Evolutionary conservation across 2,329 filamentous ascomycete species (phyloP).

Genomic region (Teratosphaeriaceae sp.): DNA sequence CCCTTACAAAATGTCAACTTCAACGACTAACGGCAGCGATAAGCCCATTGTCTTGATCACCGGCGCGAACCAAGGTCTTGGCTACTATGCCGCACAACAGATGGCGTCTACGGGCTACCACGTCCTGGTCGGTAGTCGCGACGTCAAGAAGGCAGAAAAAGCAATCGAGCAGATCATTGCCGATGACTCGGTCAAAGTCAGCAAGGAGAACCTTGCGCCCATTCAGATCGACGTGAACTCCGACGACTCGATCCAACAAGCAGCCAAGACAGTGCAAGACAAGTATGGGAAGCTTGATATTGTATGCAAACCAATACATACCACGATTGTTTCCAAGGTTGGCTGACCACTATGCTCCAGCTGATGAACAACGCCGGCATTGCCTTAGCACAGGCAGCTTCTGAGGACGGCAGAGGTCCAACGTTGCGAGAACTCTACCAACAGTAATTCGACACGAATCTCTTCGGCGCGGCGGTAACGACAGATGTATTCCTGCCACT

Average conservation of each 20-base stretch:
- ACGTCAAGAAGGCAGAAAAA: slow-evolving; percentile 27
- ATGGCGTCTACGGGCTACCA: slow-evolving; percentile 35
- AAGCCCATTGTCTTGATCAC: slow-evolving; percentile 32
- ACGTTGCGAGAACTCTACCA: slow-evolving; percentile 15
- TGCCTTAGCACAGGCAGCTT: slow-evolving; percentile 2
- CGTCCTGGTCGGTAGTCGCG: slow-evolving; percentile 35
- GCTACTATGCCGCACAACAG: slow-evolving; percentile 36
- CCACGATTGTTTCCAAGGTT: no score
- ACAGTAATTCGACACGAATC: slow-evolving; percentile 22
- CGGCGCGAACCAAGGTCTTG: slow-evolving; percentile 38
- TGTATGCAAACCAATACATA: neutral
- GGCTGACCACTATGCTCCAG: no score
- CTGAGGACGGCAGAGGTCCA: slow-evolving; percentile 4
- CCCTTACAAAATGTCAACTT: neutral
- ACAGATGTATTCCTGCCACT: slow-evolving; percentile 24
- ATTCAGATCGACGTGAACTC: slow-evolving; percentile 38
- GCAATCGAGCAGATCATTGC: slow-evolving; percentile 25
- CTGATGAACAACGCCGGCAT: slow-evolving; percentile 34
- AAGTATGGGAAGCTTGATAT: slow-evolving; percentile 16
- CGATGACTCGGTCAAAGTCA: slow-evolving; percentile 17
- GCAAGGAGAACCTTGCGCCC: slow-evolving; percentile 29
- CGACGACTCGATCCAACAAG: slow-evolving; percentile 36
- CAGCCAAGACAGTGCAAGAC: slow-evolving; percentile 26
- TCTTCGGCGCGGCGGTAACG: slow-evolving; percentile 19
- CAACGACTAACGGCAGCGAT: neutral